Evolutionary conservation across 2,329 filamentous ascomycete genomes (phyloP).

Genomic region (Aspergillus pseudonomiae): DNA sequence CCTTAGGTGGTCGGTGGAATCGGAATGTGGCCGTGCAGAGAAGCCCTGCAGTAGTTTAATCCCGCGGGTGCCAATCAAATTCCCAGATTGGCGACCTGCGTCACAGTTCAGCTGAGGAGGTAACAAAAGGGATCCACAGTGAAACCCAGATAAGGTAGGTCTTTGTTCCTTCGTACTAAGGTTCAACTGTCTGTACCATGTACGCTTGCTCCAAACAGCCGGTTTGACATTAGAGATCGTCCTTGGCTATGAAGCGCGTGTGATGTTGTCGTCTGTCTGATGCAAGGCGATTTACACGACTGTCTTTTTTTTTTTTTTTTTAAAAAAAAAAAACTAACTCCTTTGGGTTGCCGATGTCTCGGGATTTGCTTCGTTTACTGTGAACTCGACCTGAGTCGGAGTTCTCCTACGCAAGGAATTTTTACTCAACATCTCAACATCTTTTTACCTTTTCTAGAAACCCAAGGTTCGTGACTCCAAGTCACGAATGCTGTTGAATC

Average conservation of each 20-base stretch:
- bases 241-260: not conserved
- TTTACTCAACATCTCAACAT: not conserved
- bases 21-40: constrained; percentile 15
- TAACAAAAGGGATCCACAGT: not conserved
- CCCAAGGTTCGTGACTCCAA: not conserved
- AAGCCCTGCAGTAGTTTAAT: constrained; percentile 19
- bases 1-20: constrained; percentile 8
- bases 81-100: not conserved
- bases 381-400: not conserved
- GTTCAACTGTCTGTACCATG: no score
- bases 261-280: not conserved
- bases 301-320: not conserved
- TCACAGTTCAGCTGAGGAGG: constrained; percentile 17
- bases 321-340: no score
- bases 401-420: not conserved
- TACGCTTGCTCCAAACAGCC: no score
- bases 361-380: not conserved
- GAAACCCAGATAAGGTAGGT: not conserved
- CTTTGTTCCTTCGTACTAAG: not conserved
- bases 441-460: not conserved
- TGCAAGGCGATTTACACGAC: not conserved
- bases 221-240: not conserved
- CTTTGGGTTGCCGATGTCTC: not conserved
- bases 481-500: not conserved
- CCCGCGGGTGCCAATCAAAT: constrained; percentile 10